Conservation (phyloP, 2,329 filamentous ascomycete genomes). For the Diplodia scrobiculata region DNA sequence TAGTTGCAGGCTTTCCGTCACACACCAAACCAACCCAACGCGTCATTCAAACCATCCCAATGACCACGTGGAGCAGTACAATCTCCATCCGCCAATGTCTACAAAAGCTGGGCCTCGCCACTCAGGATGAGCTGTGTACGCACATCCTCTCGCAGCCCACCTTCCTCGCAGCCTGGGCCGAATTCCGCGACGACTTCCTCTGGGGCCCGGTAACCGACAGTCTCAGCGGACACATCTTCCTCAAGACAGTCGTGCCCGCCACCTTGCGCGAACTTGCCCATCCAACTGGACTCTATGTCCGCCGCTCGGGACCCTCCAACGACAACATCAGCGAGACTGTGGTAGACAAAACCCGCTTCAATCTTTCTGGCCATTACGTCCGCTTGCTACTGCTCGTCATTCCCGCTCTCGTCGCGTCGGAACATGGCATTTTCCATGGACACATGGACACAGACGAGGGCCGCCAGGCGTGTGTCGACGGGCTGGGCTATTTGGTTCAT, state of each 20-base stretch:
- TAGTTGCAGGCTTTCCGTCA: too few relatives aligned
- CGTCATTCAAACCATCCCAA: too few relatives aligned
- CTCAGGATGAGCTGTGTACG: background rate
- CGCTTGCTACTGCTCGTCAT: background rate
- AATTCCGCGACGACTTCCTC: conserved; percentile 22
- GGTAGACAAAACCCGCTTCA: background rate
- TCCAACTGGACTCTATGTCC: background rate
- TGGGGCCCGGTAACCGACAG: background rate
- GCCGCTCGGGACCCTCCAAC: too few relatives aligned
- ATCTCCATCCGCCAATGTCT: background rate
- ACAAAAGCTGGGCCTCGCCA: background rate
- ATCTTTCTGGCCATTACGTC: background rate
- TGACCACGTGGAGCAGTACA: too few relatives aligned
- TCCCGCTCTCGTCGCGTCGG: background rate
- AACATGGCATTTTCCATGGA: background rate
- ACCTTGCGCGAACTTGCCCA: background rate
- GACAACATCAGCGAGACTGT: background rate
- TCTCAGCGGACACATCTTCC: background rate
- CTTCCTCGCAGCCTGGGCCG: conserved; percentile 14
- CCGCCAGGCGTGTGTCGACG: background rate
- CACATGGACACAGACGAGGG: background rate
- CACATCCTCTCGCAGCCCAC: background rate
- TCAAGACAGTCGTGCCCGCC: background rate
- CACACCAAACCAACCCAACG: too few relatives aligned
- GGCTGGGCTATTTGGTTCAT: background rate